Conservation (phyloP, 805 yeast species). For the Candida chauliodis region DNA sequence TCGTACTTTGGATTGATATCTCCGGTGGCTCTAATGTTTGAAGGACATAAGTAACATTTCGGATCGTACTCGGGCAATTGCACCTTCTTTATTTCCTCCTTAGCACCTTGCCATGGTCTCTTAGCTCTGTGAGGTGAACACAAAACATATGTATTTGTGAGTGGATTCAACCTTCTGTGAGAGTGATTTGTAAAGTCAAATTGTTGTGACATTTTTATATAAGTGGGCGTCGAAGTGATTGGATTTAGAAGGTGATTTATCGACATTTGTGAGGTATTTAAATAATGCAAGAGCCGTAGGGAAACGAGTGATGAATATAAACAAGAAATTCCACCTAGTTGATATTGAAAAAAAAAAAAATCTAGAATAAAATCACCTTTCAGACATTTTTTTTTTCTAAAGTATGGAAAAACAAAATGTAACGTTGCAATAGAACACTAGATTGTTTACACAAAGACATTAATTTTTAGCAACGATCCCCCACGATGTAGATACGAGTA, state of each 20-base stretch:
- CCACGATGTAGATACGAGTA: too few relatives aligned
- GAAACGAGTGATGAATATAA: too few relatives aligned
- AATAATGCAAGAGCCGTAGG: too few relatives aligned
- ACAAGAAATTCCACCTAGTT: too few relatives aligned
- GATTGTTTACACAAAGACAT: slow-evolving; percentile 1
- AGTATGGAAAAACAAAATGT: neutral
- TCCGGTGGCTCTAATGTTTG: slow-evolving; percentile 64
- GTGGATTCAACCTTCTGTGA: slow-evolving; percentile 68
- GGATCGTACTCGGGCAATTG: slow-evolving; percentile 55
- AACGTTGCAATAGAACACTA: slow-evolving; percentile 2
- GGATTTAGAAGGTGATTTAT: slow-evolving; percentile 21
- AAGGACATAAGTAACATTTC: slow-evolving; percentile 70
- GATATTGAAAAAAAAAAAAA: too few relatives aligned
- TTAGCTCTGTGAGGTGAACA: slow-evolving; percentile 76
- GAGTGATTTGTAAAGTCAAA: slow-evolving; percentile 56
- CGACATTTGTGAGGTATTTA: slow-evolving; percentile 1
- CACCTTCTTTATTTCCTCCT: slow-evolving; percentile 45
- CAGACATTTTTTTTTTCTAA: slow-evolving; percentile 5
- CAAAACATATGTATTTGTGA: slow-evolving; percentile 63
- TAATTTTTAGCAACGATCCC: neutral
- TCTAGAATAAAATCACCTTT: too few relatives aligned
- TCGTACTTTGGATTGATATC: slow-evolving; percentile 54
- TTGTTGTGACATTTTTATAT: slow-evolving; percentile 17
- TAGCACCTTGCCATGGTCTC: slow-evolving; percentile 79
- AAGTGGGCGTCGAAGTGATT: slow-evolving; percentile 17